phyloP scores from a whole-genome alignment of 208 protist genomes.

The Leptomonas seymouri region DNA sequence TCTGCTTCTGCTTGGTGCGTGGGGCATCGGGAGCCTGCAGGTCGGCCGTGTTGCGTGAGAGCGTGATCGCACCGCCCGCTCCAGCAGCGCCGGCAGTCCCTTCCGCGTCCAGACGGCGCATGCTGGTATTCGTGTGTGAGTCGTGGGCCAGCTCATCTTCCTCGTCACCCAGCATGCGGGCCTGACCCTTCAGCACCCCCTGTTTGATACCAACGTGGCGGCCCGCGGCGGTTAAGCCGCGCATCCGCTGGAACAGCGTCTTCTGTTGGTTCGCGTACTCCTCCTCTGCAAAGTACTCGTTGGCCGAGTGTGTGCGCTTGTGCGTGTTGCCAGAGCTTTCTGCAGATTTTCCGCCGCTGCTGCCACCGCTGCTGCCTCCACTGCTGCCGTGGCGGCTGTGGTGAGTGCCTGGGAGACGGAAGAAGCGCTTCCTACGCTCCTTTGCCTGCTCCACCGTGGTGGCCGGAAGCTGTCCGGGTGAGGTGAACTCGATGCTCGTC shows the following conservation, averaged over 20 bases:
- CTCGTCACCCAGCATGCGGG: constrained; percentile 14
- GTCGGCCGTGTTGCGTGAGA: constrained; percentile 6
- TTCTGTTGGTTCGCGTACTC: constrained; percentile 29
- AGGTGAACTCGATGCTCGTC: constrained; percentile 32
- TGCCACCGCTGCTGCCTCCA: constrained; percentile 2
- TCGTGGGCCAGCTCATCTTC: constrained; percentile 17
- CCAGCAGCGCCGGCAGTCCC: neutral
- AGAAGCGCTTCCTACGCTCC: constrained; percentile 12
- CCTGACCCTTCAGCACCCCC: constrained; percentile 17
- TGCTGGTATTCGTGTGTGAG: neutral
- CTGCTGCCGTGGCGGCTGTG: constrained; percentile 21
- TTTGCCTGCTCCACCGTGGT: constrained; percentile 34
- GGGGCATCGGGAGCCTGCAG: constrained; percentile 27
- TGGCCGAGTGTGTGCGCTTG: constrained; percentile 10
- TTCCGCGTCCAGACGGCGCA: constrained; percentile 5
- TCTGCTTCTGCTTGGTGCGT: constrained; percentile 10
- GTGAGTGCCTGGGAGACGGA: constrained; percentile 5
- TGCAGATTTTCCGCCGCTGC: neutral
- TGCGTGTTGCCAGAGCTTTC: neutral
- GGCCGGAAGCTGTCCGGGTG: constrained; percentile 38
- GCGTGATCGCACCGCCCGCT: neutral
- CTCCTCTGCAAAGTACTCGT: constrained; percentile 38
- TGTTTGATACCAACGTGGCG: constrained; percentile 40
- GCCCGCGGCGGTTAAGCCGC: constrained; percentile 32
- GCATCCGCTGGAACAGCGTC: constrained; percentile 34